Conservation (phyloP, 148 eudicot genomes). For the Rhododendron henanense region DNA sequence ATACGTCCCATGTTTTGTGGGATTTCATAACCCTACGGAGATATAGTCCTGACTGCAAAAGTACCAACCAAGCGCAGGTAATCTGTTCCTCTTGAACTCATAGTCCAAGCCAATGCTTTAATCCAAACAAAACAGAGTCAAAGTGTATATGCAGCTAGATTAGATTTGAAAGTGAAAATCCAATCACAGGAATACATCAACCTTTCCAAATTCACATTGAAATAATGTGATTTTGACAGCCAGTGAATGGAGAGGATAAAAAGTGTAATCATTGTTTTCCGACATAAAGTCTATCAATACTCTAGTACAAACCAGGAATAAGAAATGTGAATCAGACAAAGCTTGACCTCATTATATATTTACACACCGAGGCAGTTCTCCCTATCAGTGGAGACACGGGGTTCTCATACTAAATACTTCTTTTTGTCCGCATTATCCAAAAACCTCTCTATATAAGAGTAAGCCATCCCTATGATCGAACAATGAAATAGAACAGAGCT, state of each 20-base stretch:
- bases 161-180: conserved; percentile 3
- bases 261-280: background rate
- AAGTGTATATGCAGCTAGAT: background rate
- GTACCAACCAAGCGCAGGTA: background rate
- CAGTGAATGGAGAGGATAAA: background rate
- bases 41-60: background rate
- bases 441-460: background rate
- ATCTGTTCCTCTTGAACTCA: background rate
- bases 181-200: background rate
- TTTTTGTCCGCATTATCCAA: background rate
- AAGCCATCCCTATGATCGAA: background rate
- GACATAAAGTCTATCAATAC: background rate
- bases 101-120: background rate
- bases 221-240: background rate
- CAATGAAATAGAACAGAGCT: background rate
- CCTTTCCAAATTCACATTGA: background rate
- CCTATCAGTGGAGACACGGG: background rate
- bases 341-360: background rate
- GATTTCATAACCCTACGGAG: background rate
- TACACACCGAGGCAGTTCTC: conserved; percentile 3
- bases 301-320: background rate
- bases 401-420: background rate
- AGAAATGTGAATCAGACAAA: background rate
- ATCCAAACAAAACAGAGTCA: background rate
- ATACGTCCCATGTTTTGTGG: background rate